These are phyloP conservation scores for Fraxinus americana DNA, from an alignment of 257 asterid genomes.

Conservation along the genomic window DNA sequence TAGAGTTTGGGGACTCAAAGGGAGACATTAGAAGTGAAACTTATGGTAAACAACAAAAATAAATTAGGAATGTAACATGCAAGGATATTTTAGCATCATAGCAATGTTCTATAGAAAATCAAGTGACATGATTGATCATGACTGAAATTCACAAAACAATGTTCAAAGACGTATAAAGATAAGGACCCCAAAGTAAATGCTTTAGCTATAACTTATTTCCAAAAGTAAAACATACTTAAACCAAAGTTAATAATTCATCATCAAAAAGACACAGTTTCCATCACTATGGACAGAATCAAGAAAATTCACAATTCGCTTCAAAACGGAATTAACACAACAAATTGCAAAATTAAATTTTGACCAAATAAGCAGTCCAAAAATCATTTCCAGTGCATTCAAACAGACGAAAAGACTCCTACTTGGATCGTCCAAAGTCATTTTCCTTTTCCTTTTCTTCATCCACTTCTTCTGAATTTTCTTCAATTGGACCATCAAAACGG, in stretches of 20 bases:
- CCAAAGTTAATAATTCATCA: neutral
- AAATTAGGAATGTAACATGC: neutral
- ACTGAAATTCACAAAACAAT: neutral
- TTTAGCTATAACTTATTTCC: too few relatives aligned
- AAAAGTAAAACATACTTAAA: neutral
- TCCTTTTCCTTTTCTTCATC: conserved; percentile 32
- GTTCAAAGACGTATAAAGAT: neutral
- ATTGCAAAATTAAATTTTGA: neutral
- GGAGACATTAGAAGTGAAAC: neutral
- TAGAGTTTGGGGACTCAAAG: neutral
- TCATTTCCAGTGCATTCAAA: conserved; percentile 55
- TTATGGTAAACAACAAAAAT: too few relatives aligned
- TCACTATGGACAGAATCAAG: neutral
- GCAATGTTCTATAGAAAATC: neutral
- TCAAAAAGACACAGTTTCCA: neutral
- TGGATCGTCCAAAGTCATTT: conserved; percentile 31
- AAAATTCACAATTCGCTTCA: neutral
- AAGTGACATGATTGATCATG: neutral
- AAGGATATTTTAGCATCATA: neutral
- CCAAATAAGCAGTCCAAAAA: conserved; percentile 18
- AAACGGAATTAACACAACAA: neutral
- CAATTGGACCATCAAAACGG: conserved; percentile 28
- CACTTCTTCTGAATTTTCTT: conserved; percentile 26
- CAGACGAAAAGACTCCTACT: conserved; percentile 46
- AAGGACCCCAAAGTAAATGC: neutral